These are phyloP conservation scores for Aeminium ludgeri DNA, from an alignment of 495 filamentous ascomycete genomes.

Conservation along the genomic window DNA sequence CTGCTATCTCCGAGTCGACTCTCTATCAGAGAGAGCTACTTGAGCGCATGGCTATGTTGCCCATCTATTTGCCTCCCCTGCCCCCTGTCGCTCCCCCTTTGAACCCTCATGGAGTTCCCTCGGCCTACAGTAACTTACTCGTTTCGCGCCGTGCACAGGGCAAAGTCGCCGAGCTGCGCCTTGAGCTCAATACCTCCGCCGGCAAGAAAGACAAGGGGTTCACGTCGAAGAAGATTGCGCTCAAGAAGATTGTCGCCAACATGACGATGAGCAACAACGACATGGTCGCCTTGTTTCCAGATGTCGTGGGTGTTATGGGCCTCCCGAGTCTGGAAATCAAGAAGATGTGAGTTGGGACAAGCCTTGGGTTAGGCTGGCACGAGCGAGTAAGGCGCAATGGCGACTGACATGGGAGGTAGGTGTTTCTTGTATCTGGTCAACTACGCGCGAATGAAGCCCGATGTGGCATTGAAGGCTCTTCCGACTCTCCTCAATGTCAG, in stretches of 20 bases:
- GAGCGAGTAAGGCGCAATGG: background rate
- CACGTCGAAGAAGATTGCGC: constrained; percentile 88
- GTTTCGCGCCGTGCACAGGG: constrained; percentile 44
- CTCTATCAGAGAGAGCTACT: too few relatives aligned
- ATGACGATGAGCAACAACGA: constrained; percentile 99
- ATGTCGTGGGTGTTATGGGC: constrained; percentile 87
- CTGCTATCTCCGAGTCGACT: too few relatives aligned
- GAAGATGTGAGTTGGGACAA: constrained; percentile 63
- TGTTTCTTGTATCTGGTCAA: constrained; percentile 96
- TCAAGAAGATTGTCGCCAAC: constrained; percentile 99
- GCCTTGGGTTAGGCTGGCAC: too few relatives aligned
- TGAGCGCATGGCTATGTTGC: too few relatives aligned
- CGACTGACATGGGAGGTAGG: constrained; percentile 32
- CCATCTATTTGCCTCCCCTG: background rate
- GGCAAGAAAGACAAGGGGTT: constrained; percentile 98
- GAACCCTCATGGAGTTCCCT: too few relatives aligned
- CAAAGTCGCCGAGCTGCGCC: constrained; percentile 94
- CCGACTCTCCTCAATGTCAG: constrained; percentile 69
- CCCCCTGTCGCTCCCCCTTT: background rate
- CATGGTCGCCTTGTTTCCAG: constrained; percentile 93
- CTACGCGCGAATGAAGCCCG: constrained; percentile 86
- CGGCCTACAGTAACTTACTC: constrained; percentile 9
- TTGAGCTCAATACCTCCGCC: constrained; percentile 80
- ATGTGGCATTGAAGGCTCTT: constrained; percentile 83
- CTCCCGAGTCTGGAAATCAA: constrained; percentile 93